Evolutionary conservation across 352 stramenopile species (phyloP), one percentile per base, ranked within the genome.

Genomic region (Blastocystis sp.): DNA sequence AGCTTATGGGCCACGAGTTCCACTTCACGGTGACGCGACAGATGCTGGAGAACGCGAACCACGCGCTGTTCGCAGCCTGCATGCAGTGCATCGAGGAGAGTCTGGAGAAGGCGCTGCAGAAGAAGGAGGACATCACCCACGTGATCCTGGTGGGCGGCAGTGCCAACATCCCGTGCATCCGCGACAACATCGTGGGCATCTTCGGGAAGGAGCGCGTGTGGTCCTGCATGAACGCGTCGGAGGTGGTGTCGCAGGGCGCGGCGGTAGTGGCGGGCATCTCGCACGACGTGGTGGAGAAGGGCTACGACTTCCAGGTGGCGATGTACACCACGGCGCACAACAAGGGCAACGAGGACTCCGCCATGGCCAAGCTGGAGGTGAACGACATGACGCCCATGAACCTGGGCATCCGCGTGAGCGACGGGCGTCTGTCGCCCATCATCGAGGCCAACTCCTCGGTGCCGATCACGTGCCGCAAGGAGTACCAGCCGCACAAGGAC

Each of bases 271-370:
- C 71, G 19, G 71, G 71, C 48, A 53, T 81, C 23, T 48, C 40
- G 14, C 43, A 38, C 21, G 71, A 81, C 59, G 71, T 81, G 45
- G 11, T n/a, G 45, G 71, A 81, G 71, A 81, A 81, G 71, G 45
- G 41, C 28, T 81, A 66, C 59, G 71, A 81, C 59, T 66, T 81
- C 45, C 71, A 81, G 71, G 28, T 81, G 40, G 43, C 52, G n/a
- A 81, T 81, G 71, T 81, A 81, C 71, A 81, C 71, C 9, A 81
- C 71, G 40, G 66, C 71, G n/a, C 71, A 65, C 28, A 81, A 81
- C 48, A 14, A 17, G n/a, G 71, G 71, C 11, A 81, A 81, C 59
- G 71, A 81, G 1, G 62, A 19, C 43, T 52, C 23, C 28, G 41
- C 5, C 19, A 64, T 28, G 40, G 38, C 23, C 3, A 10, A 59